These are phyloP conservation scores for Annona cherimola DNA, from an alignment of 164 flowering plant species.

Conservation along the genomic window DNA sequence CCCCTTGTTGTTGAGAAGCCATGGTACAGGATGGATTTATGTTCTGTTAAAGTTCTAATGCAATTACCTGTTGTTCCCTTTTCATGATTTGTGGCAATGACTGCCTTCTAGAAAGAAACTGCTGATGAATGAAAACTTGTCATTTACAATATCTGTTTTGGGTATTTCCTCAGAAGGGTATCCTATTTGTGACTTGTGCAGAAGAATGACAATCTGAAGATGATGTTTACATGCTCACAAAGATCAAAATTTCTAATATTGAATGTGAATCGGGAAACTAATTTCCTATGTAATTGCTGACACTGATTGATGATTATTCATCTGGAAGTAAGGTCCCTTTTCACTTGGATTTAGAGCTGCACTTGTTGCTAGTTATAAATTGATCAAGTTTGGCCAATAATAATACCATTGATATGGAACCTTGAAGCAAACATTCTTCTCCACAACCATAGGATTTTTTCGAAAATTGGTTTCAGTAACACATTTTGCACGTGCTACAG, in stretches of 20 bases:
- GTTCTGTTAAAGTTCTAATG: neutral
- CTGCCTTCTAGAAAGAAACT: neutral
- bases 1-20: constrained; percentile 75
- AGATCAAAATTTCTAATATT: too few relatives aligned
- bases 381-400: neutral
- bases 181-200: neutral
- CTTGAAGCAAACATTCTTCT: too few relatives aligned
- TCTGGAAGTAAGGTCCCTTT: neutral
- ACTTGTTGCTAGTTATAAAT: neutral
- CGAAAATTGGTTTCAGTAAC: too few relatives aligned
- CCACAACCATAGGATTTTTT: too few relatives aligned
- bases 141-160: too few relatives aligned
- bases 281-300: neutral
- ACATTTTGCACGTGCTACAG: constrained; percentile 34
- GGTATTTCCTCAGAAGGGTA: neutral
- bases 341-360: neutral
- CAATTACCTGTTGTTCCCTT: neutral
- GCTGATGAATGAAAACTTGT: neutral
- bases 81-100: neutral
- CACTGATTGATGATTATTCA: neutral
- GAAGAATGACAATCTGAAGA: neutral
- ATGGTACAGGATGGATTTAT: constrained; percentile 45
- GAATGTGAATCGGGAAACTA: too few relatives aligned
- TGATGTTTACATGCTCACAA: too few relatives aligned
- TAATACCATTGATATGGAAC: too few relatives aligned